Conservation (phyloP, 345 rosid species). For the Zanthoxylum bungeanum region DNA sequence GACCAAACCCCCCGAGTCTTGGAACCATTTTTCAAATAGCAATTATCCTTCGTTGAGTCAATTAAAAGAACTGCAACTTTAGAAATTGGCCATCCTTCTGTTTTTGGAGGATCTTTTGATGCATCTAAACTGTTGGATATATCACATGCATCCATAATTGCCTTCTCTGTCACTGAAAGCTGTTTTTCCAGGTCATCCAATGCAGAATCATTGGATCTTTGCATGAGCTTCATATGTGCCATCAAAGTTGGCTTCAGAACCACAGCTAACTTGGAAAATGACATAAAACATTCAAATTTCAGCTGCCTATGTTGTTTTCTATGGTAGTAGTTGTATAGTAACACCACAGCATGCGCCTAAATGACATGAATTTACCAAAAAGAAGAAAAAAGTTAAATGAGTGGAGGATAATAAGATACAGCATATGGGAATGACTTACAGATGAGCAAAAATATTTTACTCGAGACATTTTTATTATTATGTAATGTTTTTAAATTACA, state of each 20-base stretch:
- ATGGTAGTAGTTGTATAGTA: slow-evolving; percentile 72
- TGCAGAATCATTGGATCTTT: slow-evolving; percentile 30
- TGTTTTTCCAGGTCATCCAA: slow-evolving; percentile 37
- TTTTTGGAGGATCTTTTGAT: slow-evolving; percentile 35
- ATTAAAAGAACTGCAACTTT: slow-evolving; percentile 59
- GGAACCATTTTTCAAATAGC: slow-evolving; percentile 45
- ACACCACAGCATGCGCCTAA: slow-evolving; percentile 72
- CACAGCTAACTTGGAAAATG: slow-evolving; percentile 62
- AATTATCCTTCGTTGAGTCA: slow-evolving; percentile 49
- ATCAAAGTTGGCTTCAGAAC: slow-evolving; percentile 47
- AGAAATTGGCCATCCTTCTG: slow-evolving; percentile 53
- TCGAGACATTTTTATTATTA: background rate
- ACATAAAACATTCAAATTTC: slow-evolving; percentile 46
- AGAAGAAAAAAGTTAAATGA: background rate
- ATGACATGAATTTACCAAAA: slow-evolving; percentile 5
- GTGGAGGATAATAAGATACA: background rate
- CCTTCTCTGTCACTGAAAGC: slow-evolving; percentile 50
- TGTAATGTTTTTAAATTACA: background rate
- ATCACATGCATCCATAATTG: slow-evolving; percentile 65
- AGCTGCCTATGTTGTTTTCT: slow-evolving; percentile 51
- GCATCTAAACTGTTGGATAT: slow-evolving; percentile 48
- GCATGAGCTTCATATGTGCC: slow-evolving; percentile 45
- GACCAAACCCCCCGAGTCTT: slow-evolving; percentile 74
- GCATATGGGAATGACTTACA: background rate
- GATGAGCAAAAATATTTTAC: background rate